Base-by-base conservation (phyloP, 257 asterid genomes). In the Penstemon eatonii region DNA sequence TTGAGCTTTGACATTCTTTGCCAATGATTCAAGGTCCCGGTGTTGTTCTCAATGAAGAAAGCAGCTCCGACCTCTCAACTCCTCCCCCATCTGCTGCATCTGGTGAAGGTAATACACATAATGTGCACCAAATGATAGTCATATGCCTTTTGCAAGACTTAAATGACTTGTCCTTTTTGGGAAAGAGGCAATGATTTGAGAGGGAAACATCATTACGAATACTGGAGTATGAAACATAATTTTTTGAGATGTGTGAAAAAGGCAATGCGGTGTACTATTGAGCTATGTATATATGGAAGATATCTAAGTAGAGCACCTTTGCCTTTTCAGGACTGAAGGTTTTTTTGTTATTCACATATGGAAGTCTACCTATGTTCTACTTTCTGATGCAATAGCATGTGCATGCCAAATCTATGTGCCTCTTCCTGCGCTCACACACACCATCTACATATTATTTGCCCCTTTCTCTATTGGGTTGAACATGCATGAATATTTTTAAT, bases 41-140 rank as follows among this genome's bases (percentile, higher is more conserved):
- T 67, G 70, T 68, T 70, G 85, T 56, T 63, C 58, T 56, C 43
- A 72, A 75, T 75, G 87, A 84, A 59, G 86, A 68, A 57, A 76
- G 62, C 63, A 71, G 83, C 73, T 62, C 73, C 53, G 54, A 39
- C 7, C 53, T 51, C 6, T 78, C 87, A 54, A 36, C 76, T 43
- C 70, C 82, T 61, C 76, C 73, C 4, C 12, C 82, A 41, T 38
- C 79, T 73, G 70, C 69, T 63, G 47, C 75, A 13, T 73, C 73
- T 39, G 72, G 47, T 55, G 93, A 91, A 81, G 95, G 90, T 81
- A 73, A 9, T 53, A 4, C 42, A 9, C 18, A 63, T 50, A 1
- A 25, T 11, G 4, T 47, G 37, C 46, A 3, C 66, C 46, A 40
- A 70, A 15, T 36, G 43, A 45, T 18, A 45, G 63, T 52, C 58